Conservation (phyloP, 495 filamentous ascomycete genomes). For the Penicillium verhagenii region DNA sequence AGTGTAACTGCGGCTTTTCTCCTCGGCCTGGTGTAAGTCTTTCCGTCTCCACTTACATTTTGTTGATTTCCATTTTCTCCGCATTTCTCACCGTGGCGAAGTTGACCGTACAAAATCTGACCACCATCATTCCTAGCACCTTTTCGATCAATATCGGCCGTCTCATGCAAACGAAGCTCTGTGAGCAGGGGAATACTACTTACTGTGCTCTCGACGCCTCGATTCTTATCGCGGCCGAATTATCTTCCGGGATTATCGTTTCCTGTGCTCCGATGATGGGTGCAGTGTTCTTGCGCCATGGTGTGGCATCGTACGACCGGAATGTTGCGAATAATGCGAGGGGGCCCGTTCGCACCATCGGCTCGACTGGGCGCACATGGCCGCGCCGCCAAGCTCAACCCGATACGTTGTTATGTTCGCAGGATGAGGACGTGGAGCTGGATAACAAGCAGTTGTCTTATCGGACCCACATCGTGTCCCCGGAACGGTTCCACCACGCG, state of each 20-base stretch:
- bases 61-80: background rate
- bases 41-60: background rate
- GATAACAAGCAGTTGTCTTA: background rate
- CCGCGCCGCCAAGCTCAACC: background rate
- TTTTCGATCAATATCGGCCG: constrained; percentile 20
- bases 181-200: constrained; percentile 6
- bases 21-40: constrained; percentile 15
- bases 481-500: background rate
- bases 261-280: constrained; percentile 19
- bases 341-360: background rate
- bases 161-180: constrained; percentile 14
- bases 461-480: background rate
- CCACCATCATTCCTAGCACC: background rate
- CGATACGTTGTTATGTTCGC: background rate
- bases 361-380: background rate
- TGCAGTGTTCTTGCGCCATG: constrained; percentile 9
- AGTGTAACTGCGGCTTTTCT: constrained; percentile 12
- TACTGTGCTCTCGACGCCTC: constrained; percentile 14
- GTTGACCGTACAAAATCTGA: no score
- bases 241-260: constrained; percentile 16
- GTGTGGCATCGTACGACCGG: background rate
- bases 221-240: constrained; percentile 16
- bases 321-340: no score
- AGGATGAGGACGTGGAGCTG: background rate
- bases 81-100: no score